Evolutionary conservation across 176 grass and related monocot genomes (phyloP).

Genomic region (Carex cristatella): DNA sequence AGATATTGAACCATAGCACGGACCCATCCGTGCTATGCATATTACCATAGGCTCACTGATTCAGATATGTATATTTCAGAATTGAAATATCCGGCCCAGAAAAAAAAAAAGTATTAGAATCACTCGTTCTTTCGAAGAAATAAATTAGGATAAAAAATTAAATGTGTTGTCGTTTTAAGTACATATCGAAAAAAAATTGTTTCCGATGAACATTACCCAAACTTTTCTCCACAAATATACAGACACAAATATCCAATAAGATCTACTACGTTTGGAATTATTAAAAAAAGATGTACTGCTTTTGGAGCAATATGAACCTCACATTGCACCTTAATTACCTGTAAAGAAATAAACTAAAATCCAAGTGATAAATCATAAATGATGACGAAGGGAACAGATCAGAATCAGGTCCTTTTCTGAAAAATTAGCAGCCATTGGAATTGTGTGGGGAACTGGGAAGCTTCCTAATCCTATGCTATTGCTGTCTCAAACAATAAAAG

Average conservation of each 20-base stretch:
- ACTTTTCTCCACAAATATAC: too few species aligned
- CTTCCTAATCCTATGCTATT: not conserved
- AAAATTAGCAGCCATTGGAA: not conserved
- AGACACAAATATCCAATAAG: not conserved
- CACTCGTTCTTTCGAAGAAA: too few species aligned
- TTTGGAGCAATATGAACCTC: not conserved
- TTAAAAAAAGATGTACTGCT: too few species aligned
- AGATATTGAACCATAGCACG: too few species aligned
- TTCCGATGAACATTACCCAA: too few species aligned
- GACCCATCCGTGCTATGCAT: too few species aligned
- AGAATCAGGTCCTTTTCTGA: not conserved
- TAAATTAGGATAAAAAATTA: not conserved
- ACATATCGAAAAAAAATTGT: conserved; percentile 2
- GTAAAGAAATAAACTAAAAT: not conserved
- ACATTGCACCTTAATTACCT: not conserved
- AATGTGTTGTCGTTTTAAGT: not conserved
- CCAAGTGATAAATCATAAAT: not conserved
- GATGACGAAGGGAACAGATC: not conserved
- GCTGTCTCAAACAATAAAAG: too few species aligned
- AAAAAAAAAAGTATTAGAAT: too few species aligned
- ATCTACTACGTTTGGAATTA: not conserved
- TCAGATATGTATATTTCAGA: too few species aligned
- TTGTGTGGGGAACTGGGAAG: not conserved
- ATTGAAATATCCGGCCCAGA: too few species aligned
- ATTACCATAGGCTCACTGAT: too few species aligned